Evolutionary conservation across 2,329 filamentous ascomycete species (phyloP), one percentile per base, ranked within the genome.

Genomic region (Trichoderma arundinaceum): DNA sequence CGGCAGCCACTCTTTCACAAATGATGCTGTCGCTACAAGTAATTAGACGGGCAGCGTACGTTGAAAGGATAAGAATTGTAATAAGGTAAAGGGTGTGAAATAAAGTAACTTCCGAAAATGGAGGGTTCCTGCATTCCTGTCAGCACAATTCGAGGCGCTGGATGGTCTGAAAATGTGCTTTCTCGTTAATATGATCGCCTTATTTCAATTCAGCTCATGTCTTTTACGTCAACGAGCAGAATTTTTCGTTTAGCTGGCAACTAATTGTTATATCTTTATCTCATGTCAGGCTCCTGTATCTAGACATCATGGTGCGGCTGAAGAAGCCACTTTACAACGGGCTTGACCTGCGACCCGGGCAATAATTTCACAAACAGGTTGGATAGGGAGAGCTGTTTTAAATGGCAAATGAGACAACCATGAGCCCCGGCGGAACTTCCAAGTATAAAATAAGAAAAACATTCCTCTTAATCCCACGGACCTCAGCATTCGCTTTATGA

Each of bases 371-470:
- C 38, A 13, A 41, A 13, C 15, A 41, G 4, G 1, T 13, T 13
- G 10, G 2, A 13, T 13, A 13, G 10, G 1, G 38, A 41, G 10
- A 5, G 38, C 9, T 39, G 38, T 3, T 13, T 10, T 12, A 15
- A 2, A 4, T 2, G 6, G 13, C 46, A 1, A 15, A 2, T 2
- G 7, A 28, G 7, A 5, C 0, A 6, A 7, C 3, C 8, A 13
- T 22, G 19, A 22, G 10, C 10, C 17, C 5, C 0, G 12, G 10
- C 1, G 1, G 4, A 49, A 22, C 1, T 0, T 28, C 15, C 17
- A 49, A 22, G 4, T 49, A 49, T 49, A 49, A 49, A 28, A 28
- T 3, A 3, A 28, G 22, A 28, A 28, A 28, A 28, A 28, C 4
- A 28, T 28, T 28, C 4, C 22, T 28, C 22, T 28, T 28, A 4